Evolutionary conservation across 2,329 filamentous ascomycete genomes (phyloP), one percentile per base, ranked within the genome.

Genomic region (Calonectria hawksworthii): DNA sequence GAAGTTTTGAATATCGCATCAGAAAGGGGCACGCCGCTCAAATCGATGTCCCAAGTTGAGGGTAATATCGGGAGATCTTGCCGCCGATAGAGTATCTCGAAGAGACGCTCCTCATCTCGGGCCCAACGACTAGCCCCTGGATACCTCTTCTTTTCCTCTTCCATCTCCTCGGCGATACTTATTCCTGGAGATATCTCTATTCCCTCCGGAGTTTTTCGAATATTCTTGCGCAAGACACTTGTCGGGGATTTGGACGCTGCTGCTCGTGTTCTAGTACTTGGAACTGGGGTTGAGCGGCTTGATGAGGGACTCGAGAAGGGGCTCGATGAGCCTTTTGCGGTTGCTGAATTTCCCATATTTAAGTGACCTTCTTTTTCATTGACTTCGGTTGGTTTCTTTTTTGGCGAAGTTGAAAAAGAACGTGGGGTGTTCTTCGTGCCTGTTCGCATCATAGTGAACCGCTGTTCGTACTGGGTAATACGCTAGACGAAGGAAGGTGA

Each of bases 41-140:
- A 83, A 67, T 87, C 86, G 18, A 86, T 77, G 18, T 82, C 80
- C 86, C 86, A 88, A 36, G 86, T 83, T 6, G 80, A 72, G 2
- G 87, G 86, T 14, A 88, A 75, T 36, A 88, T 82, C 2, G 86
- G 84, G 3, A 85, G 80, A 71, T 86, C 83, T 73, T 87, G 83
- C n/a, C 86, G 79, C 76, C 85, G 80, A 73, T 84, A 88, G 2
- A 88, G 76, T 47, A 86, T 83, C 77, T 87, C 85, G 69, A 87
- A 88, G 38, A 88, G 82, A 2, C 78, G 80, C 36, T 87, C 85
- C 76, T 91, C 90, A n/a, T 87, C 87, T 13, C 85, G 82, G 34
- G 90, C 85, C 89, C 90, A 92, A 70, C 86, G 83, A 59, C 86
- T 86, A 51, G 89, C 85, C 30, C 85, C 85, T 0, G 86, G 85